Base-by-base conservation (phyloP, 164 flowering plant species). In the Vitis labrusca region DNA sequence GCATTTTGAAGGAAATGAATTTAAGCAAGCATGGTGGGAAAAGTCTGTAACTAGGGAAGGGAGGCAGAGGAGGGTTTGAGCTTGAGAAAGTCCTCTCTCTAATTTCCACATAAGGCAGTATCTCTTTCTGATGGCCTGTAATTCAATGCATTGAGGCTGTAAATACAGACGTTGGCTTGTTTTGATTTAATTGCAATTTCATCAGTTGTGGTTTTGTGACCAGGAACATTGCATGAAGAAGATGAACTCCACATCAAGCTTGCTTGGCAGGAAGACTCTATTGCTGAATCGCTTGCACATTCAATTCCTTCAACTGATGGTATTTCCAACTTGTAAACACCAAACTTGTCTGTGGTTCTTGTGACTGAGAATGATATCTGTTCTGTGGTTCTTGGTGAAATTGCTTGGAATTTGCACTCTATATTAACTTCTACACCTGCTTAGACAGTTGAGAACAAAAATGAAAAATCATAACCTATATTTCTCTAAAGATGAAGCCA, bases 271-370 rank as follows among this genome's bases (percentile, higher is more conserved):
- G 80, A 71, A 16, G 86, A 76, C 37, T 58, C 82, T 1, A 86
- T 58, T 9, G 81, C 81, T 17, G 78, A 70, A 8, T 82, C 87
- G 58, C 79, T 78, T 50, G 89, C 87, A 51, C 93, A 89, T 57
- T 74, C 71, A 50, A 89, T 78, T 9, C 93, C 93, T 56, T 89
- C 91, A 4, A 89, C 80, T 2, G 89, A 69, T 0, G 91, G 88
- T 23, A 89, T 78, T 7, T 84, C 89, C 67, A 87, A 44, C 74
- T 70, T 85, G 80, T 87, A 89, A 4, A 81, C 53, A 10, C 93
- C 91, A 62, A 47, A 61, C 29, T 57, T 80, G 63, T 89, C 80
- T 23, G 90, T 89, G 4, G 83, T 86, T 73, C 90, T 78, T 71
- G 84, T 86, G 37, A 82, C 93, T 58, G 93, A 81, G 73, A 89